phyloP scores from a whole-genome alignment of 495 filamentous ascomycete species.

The Cercophora newfieldiana region DNA sequence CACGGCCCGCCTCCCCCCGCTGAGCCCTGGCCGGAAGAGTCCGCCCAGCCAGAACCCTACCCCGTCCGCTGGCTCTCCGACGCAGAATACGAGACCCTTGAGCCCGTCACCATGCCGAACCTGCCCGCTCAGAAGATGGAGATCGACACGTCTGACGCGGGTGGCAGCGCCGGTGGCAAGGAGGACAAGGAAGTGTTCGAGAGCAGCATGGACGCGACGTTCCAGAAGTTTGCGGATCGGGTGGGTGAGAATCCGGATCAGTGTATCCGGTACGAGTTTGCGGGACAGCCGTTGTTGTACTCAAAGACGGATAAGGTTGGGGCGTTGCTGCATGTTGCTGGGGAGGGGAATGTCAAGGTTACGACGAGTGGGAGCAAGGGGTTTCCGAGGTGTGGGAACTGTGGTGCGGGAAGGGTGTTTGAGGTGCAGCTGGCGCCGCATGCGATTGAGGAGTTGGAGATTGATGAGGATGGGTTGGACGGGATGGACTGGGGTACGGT shows the following conservation, averaged over 20 bases:
- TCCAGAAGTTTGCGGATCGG: slow-evolving; percentile 87
- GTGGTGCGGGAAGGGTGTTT: slow-evolving; percentile 75
- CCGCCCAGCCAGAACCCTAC: slow-evolving; percentile 67
- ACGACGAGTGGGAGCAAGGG: slow-evolving; percentile 34
- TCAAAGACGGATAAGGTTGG: slow-evolving; percentile 73
- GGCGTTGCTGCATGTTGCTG: slow-evolving; percentile 49
- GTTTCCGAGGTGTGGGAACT: slow-evolving; percentile 76
- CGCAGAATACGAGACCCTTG: slow-evolving; percentile 87
- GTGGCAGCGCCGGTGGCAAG: slow-evolving; percentile 50
- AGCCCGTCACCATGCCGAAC: slow-evolving; percentile 44
- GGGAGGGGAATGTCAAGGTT: slow-evolving; percentile 23
- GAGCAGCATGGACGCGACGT: slow-evolving; percentile 77
- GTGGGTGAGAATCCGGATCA: slow-evolving; percentile 92
- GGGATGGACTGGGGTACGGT: slow-evolving; percentile 99
- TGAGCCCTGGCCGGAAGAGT: slow-evolving; percentile 73
- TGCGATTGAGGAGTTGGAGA: slow-evolving; percentile 86
- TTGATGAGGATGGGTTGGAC: slow-evolving; percentile 70
- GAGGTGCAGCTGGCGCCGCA: slow-evolving; percentile 85
- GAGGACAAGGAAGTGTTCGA: slow-evolving; percentile 85
- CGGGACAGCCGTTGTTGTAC: slow-evolving; percentile 79
- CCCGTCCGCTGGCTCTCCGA: slow-evolving; percentile 75
- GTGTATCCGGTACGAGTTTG: slow-evolving; percentile 88
- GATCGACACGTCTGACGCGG: slow-evolving; percentile 43
- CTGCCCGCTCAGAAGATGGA: slow-evolving; percentile 55
- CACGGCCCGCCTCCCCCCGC: slow-evolving; percentile 44